A percentile compares a stretch with the other conserved stretches of the same genome.
Evolutionary conservation across 2,329 filamentous ascomycete species (phyloP).

Genomic region (Sporothrix humicola): DNA sequence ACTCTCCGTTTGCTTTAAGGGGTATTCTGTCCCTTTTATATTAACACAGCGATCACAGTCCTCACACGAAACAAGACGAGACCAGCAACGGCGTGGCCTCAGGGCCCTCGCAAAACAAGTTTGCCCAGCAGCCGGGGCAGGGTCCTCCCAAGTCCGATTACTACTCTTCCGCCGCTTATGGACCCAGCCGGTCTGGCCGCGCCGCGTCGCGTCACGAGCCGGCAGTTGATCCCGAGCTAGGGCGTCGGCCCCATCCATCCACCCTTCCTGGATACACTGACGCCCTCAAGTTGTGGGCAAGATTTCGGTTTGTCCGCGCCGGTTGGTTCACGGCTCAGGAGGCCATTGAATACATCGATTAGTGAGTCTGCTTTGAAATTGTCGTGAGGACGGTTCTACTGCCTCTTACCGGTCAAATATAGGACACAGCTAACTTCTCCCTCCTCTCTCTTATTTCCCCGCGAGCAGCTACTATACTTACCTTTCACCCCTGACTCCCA

Average conservation of each 20-base stretch:
- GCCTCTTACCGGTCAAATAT: not conserved
- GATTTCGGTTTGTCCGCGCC: slow-evolving; percentile 92
- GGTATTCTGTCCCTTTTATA: too few relatives aligned
- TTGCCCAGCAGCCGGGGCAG: not conserved
- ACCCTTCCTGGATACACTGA: slow-evolving; percentile 65
- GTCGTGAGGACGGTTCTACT: not conserved
- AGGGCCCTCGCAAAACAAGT: slow-evolving; percentile 3
- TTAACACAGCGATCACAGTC: not conserved
- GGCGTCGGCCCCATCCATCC: slow-evolving; percentile 52
- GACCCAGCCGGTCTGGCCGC: slow-evolving; percentile 37
- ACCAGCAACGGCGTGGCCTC: slow-evolving; percentile 1
- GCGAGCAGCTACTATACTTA: slow-evolving; percentile 79
- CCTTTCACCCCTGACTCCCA: slow-evolving; percentile 88
- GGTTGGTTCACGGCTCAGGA: slow-evolving; percentile 96
- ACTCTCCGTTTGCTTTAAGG: not conserved
- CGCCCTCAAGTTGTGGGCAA: slow-evolving; percentile 84
- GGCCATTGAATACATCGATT: slow-evolving; percentile 91
- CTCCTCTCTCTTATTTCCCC: not conserved
- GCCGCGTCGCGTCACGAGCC: slow-evolving; percentile 43
- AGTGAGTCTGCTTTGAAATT: slow-evolving; percentile 59
- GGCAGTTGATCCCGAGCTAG: slow-evolving; percentile 55
- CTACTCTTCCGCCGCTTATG: slow-evolving; percentile 31
- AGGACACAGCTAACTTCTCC: not conserved
- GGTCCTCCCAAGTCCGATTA: not conserved
- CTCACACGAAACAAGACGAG: slow-evolving; percentile 31